phyloP scores from a whole-genome alignment of 2,329 filamentous ascomycete species.

The Ambrosiella beaveri region DNA sequence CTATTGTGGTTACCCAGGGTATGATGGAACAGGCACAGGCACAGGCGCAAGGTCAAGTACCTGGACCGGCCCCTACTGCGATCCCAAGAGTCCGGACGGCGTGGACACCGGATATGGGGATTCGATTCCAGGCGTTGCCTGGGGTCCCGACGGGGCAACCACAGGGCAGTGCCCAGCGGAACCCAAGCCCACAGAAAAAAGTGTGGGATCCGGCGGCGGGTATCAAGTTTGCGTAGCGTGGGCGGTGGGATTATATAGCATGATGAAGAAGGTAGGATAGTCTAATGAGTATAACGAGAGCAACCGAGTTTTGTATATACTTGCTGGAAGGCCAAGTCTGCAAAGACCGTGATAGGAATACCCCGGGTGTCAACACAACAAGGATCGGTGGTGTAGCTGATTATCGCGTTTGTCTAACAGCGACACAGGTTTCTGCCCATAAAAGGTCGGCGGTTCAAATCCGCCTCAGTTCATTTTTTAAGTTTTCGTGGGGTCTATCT shows the following conservation, averaged over 20 bases:
- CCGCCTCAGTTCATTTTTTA: conserved; percentile 13
- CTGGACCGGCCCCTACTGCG: conserved; percentile 22
- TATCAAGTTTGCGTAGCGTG: conserved; percentile 15
- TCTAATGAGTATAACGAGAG: too few species aligned
- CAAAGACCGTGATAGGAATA: too few species aligned
- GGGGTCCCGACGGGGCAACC: conserved; percentile 18
- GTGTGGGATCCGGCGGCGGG: conserved; percentile 12
- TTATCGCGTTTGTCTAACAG: conserved; percentile 12
- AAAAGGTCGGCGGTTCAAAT: conserved; percentile 12
- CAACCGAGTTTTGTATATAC: too few species aligned
- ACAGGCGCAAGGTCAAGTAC: background rate
- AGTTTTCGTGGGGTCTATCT: background rate
- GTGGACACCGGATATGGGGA: conserved; percentile 69
- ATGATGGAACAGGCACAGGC: background rate
- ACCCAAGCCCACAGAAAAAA: conserved; percentile 13
- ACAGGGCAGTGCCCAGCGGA: conserved; percentile 14
- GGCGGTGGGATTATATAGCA: background rate
- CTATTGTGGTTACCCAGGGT: background rate
- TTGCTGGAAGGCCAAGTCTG: too few species aligned
- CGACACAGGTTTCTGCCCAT: conserved; percentile 3
- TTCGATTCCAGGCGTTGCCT: conserved; percentile 46
- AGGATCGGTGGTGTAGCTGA: conserved; percentile 9
- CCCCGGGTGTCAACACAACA: background rate
- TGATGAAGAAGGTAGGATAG: too few species aligned
- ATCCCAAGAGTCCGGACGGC: conserved; percentile 18